Base-by-base conservation (phyloP, 2,329 filamentous ascomycete genomes). In the Fusarium graminum region DNA sequence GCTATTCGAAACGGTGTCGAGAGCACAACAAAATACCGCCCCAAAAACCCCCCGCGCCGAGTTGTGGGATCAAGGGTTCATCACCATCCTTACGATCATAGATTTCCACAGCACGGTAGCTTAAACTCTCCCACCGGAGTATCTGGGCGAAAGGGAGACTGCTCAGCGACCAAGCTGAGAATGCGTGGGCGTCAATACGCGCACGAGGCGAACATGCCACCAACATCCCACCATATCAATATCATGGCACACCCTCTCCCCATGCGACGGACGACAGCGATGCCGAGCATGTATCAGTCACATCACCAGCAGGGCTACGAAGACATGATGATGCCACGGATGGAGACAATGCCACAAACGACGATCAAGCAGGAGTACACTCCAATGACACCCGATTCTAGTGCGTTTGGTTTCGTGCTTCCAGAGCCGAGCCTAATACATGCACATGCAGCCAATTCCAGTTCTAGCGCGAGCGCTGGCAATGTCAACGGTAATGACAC, bases 1-100 rank as follows among this genome's bases (percentile, higher is more conserved):
- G 92, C 92, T 0, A 80, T 92, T 30, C 78, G 79, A 19, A 80
- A 90, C 25, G 92, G 92, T 26, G 91, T 97, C 47, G 88, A 93
- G 77, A 94, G 92, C 59, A 98, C 94, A 1, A 97, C 94, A 2
- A 82, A 90, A 66, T 93, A 92, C 76, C 87, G 91, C 67, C 89
- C 88, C 69, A 61, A 61, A 43, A 79, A 79, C 59, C 72, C 79
- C 25, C 44, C 70, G 14, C 72, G 75, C 16, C 74, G 71, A 51
- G 36, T 29, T 17, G 57, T 51, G 44, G 57, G 63, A 25, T 56
- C 41, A 38, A 70, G 63, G 58, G 32, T 54, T 36, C 55, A 56
- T 44, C 59, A 61, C 40, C 51, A 59, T 36, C 57, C 61, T 43
- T 67, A 63, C 22, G 53, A 65, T 41, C 59, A 65, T 44, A 66